Base-by-base conservation (phyloP, 345 rosid species). In the Syzygium aqueum region DNA sequence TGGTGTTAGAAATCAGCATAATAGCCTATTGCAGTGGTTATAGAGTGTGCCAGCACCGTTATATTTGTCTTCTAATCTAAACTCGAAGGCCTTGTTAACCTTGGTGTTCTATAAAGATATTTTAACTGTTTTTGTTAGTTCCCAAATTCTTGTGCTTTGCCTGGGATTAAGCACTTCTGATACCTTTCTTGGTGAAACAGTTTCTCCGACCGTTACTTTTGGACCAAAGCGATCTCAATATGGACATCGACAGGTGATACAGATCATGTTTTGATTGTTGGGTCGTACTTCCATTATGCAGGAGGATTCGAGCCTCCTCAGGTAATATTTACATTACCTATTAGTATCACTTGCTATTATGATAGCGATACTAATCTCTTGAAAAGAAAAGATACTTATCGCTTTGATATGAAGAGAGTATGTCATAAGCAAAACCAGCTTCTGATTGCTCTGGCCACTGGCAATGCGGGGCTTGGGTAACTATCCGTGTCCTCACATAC, bases 241-340 rank as follows among this genome's bases (percentile, higher is more conserved):
- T 94, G 98, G 98, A 96, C 98, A 84, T 96, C 96, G 25, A 97
- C 95, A 0, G 94, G 98, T 3, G 98, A 96, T 46, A 89, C 97
- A 51, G 97, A 96, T 87, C 99, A 95, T 87, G 94, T 89, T 53
- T 43, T 96, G 92, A 97, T 97, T 85, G 98, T 96, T 3, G 98
- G 98, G 19, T 93, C 98, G 11, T 94, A 96, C 89, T 95, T 96
- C 89, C 98, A 96, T 90, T 97, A 95, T 87, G 94, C 97, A 3
- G 95, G 97, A 49, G 98, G 98, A 86, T 97, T 91, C 88, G 96
- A 96, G 90, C 93, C 97, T 89, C 98, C 98, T 89, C 93, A 94
- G 97, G 99, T 94, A 88, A 86, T 87, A 63, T 19, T 50, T 17
- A 56, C 9, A 9, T 73, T 73, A 19, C 80, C 80, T 73, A 4